Evolutionary conservation across 805 yeast species (phyloP), one percentile per base, ranked within the genome.

Genomic region (Myxozyma sirexii): DNA sequence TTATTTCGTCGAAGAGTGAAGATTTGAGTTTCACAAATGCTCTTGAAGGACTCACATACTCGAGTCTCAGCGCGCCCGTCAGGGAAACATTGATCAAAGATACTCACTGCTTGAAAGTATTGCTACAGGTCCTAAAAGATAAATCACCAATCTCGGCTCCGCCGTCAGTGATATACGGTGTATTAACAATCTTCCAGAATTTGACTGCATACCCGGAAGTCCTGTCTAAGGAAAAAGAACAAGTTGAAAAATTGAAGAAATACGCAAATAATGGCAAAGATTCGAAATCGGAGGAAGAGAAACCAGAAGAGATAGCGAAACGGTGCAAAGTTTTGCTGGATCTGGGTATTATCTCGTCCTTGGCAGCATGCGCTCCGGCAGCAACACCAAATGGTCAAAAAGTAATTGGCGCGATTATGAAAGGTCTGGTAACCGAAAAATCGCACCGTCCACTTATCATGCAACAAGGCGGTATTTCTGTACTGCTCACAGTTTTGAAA

Each of bases 31-130:
- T 52, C 17, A 54, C 60, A 1, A 27, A 43, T 29, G 57, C 63
- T n/a, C 47, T 62, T 21, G 79, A 76, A 59, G 77, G 77, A 0
- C 69, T 76, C 19, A 75, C 77, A 2, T 70, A 73, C 55, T 69
- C 78, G 3, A 68, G 76, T 8, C 24, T 69, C 27, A 63, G 72
- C 23, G 57, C 69, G 6, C 45, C 68, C 4, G 77, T 75, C 38
- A 71, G 72, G 48, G 39, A 57, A 29, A 66, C 73, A 8, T 39
- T 69, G 21, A 62, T 60, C n/a, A 41, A 21, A 1, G 62, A 64
- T 42, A 44, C 53, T 12, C 47, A 51, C 15, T 53, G 64, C n/a
- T 48, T 74, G 8, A 64, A 59, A n/a, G 51, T 55, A 6, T 60
- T 71, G 31, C 49, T 62, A 23, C 37, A 51, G 33, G 54, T 57